These are phyloP conservation scores for Durusdinium trenchii DNA, from an alignment of 73 alveolate species.

Conservation along the genomic window DNA sequence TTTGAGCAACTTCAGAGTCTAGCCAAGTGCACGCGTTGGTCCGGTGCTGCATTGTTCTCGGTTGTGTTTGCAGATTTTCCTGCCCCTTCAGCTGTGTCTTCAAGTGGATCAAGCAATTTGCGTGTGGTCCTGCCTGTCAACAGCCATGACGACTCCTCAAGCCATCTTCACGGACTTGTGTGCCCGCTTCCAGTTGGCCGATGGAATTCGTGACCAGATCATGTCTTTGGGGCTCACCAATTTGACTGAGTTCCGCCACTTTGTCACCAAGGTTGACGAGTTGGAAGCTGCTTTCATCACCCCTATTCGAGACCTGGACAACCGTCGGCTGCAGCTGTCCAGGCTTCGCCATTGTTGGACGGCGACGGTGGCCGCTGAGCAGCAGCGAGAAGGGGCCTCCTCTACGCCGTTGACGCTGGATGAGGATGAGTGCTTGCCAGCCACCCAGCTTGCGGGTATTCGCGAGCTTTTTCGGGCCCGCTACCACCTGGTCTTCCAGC, in stretches of 20 bases:
- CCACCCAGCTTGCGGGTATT: not conserved
- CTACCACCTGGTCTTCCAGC: not conserved
- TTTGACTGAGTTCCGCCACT: not conserved
- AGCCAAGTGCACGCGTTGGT: too few species aligned
- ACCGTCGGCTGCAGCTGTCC: not conserved
- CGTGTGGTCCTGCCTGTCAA: too few species aligned
- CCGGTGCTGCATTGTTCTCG: too few species aligned
- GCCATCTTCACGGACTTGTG: not conserved
- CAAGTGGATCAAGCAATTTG: too few species aligned
- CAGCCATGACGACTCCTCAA: too few species aligned
- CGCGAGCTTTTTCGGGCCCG: not conserved
- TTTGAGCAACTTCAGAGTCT: too few species aligned
- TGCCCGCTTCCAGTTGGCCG: slow-evolving; percentile 3
- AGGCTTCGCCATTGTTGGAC: not conserved
- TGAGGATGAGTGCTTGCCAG: not conserved
- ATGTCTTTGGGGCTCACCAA: not conserved
- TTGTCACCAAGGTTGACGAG: not conserved
- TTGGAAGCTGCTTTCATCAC: slow-evolving; percentile 1
- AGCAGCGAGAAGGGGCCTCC: too few species aligned
- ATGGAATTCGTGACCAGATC: not conserved
- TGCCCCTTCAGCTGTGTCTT: too few species aligned
- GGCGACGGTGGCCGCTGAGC: not conserved
- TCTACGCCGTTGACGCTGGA: not conserved
- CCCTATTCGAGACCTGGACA: not conserved
- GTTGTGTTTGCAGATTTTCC: too few species aligned